These are phyloP conservation scores for Asclepias syriaca DNA, from an alignment of 257 asterid species.

Conservation along the genomic window DNA sequence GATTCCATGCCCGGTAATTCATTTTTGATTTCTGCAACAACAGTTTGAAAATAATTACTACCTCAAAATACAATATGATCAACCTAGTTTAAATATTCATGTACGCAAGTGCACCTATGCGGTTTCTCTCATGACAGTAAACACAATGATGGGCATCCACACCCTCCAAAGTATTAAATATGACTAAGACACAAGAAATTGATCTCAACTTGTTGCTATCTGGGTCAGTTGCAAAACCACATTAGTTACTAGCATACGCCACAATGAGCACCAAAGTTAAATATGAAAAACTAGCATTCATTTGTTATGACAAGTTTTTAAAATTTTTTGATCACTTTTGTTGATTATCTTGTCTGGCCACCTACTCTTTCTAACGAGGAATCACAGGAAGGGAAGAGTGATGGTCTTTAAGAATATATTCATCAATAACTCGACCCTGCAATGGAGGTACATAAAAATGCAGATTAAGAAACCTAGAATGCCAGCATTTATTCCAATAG, in stretches of 20 bases:
- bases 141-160: neutral
- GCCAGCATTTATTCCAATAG: neutral
- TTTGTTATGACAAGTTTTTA: neutral
- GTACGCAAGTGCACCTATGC: neutral
- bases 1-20: constrained; percentile 99
- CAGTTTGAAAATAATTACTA: constrained; percentile 17
- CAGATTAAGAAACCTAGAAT: neutral
- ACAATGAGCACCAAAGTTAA: neutral
- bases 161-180: constrained; percentile 3
- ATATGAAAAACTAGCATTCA: neutral
- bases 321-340: neutral
- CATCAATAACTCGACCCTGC: too few relatives aligned
- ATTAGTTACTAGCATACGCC: neutral
- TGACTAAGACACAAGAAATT: neutral
- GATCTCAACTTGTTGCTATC: neutral
- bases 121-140: neutral
- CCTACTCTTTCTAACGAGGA: too few relatives aligned
- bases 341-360: neutral
- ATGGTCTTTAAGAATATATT: neutral
- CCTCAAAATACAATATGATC: neutral
- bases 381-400: neutral
- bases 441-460: neutral
- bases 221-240: neutral
- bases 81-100: neutral
- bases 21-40: constrained; percentile 71